Evolutionary conservation across 78 protist genomes (phyloP).

Genomic region (Chrysochromulina tobinii): DNA sequence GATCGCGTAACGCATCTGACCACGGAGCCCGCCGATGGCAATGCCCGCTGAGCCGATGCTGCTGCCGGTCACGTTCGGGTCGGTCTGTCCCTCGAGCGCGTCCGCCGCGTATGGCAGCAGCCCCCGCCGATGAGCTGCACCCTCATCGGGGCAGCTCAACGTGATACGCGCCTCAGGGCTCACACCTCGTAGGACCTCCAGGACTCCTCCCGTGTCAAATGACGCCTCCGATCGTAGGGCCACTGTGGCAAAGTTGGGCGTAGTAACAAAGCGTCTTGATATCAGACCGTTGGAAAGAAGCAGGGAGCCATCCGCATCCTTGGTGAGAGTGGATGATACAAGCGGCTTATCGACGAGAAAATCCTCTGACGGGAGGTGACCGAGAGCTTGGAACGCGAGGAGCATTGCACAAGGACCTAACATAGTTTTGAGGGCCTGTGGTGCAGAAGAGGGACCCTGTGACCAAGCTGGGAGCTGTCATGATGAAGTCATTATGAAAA

Average conservation of each 20-base stretch:
- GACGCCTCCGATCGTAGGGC: neutral
- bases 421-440: too few species aligned
- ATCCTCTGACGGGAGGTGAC: neutral
- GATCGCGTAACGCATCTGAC: neutral
- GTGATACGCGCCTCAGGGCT: neutral
- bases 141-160: neutral
- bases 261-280: neutral
- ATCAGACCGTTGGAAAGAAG: neutral
- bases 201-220: neutral
- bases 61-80: neutral
- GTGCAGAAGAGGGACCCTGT: too few species aligned
- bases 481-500: too few species aligned
- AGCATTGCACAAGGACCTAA: too few species aligned
- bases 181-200: neutral
- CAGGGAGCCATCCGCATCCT: neutral
- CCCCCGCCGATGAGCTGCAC: neutral
- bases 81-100: neutral
- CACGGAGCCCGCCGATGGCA: neutral
- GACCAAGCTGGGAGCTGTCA: too few species aligned
- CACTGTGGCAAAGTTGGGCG: neutral
- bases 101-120: neutral
- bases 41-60: neutral
- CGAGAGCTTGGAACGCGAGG: neutral
- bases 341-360: neutral
- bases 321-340: neutral